A percentile compares a stretch with the other conserved stretches of the same genome.
phyloP scores from a whole-genome alignment of 257 asterid species.

The Solanum ossicruentum region DNA sequence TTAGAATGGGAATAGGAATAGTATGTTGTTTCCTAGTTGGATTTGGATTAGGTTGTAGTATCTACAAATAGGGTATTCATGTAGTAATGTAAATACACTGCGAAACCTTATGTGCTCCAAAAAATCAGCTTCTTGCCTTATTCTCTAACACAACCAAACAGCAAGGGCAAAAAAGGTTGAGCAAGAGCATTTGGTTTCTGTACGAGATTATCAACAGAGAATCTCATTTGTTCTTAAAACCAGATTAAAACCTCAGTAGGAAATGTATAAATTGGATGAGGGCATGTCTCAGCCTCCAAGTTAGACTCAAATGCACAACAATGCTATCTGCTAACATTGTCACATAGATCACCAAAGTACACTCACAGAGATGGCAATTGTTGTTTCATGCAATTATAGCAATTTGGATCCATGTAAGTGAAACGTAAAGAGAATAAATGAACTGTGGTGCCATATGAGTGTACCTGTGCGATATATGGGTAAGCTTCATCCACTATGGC shows the following conservation, averaged over 20 bases:
- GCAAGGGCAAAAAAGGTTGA: too few species aligned
- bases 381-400: not conserved
- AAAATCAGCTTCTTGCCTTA: too few species aligned
- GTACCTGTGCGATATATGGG: slow-evolving; percentile 97
- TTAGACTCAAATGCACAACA: not conserved
- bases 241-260: not conserved
- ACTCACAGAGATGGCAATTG: not conserved
- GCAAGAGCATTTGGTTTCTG: too few species aligned
- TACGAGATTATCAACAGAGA: too few species aligned
- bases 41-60: too few species aligned
- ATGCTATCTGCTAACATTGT: not conserved
- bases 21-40: too few species aligned
- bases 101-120: too few species aligned
- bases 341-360: not conserved
- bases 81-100: too few species aligned
- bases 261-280: not conserved
- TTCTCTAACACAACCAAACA: too few species aligned
- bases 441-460: not conserved
- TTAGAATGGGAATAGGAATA: too few species aligned
- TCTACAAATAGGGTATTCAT: too few species aligned
- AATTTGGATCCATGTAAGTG: not conserved
- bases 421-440: not conserved
- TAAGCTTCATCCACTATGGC: slow-evolving; percentile 99
- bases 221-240: too few species aligned
- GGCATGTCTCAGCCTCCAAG: not conserved